phyloP scores from a whole-genome alignment of 768 basidiomycete species.

The Krasilnikovozyma curviuscula region DNA sequence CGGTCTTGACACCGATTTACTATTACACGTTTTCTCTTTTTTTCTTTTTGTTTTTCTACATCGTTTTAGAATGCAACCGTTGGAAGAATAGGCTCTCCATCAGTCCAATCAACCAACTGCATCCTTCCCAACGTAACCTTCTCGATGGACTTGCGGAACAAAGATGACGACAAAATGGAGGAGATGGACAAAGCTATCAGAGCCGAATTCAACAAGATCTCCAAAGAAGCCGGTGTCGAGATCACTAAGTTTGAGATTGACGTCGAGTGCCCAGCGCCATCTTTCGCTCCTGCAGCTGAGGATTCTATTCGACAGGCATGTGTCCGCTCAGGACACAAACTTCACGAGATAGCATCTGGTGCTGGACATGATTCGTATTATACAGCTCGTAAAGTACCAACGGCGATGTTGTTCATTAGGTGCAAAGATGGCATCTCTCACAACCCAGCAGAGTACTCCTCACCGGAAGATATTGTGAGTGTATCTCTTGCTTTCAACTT shows the following conservation, averaged over 20 bases:
- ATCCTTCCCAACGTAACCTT: conserved; percentile 1
- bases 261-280: neutral
- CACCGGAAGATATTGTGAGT: neutral
- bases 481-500: neutral
- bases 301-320: neutral
- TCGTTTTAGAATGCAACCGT: too few relatives aligned
- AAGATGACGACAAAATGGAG: neutral
- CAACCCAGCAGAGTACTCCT: conserved; percentile 11
- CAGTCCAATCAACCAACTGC: conserved; percentile 3
- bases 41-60: too few relatives aligned
- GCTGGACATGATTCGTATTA: neutral
- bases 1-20: too few relatives aligned
- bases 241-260: neutral
- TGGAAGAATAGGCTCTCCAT: neutral
- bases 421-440: conserved; percentile 12
- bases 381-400: neutral
- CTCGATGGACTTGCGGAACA: conserved; percentile 9
- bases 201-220: neutral
- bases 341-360: neutral
- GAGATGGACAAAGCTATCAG: neutral
- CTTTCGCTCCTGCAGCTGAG: neutral
- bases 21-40: too few relatives aligned
- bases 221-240: neutral
- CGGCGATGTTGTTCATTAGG: conserved; percentile 6
- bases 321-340: neutral